phyloP scores from a whole-genome alignment of 1,284 basidiomycete species.

The Cryptococcus sp. region DNA sequence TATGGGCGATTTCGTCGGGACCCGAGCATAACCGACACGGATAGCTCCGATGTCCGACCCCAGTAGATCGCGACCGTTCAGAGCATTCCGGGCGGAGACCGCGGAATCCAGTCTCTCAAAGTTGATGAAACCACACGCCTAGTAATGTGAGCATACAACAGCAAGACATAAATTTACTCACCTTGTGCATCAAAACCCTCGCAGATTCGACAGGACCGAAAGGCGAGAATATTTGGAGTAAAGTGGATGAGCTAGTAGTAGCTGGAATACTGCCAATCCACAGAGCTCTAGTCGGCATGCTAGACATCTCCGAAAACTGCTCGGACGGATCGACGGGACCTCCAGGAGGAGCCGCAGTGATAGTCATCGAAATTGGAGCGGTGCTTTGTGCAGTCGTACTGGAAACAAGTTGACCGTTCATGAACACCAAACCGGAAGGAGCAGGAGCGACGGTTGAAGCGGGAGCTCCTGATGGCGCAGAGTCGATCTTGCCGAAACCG shows the following conservation, averaged over 20 bases:
- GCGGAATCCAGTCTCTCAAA: conserved; percentile 97
- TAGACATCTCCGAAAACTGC: conserved; percentile 38
- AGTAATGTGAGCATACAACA: background rate
- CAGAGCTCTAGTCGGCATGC: conserved; percentile 82
- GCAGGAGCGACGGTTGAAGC: conserved; percentile 61
- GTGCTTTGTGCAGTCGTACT: background rate
- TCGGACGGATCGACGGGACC: conserved; percentile 12
- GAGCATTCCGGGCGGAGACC: conserved; percentile 84
- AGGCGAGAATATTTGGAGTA: conserved; percentile 78
- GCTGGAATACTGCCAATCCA: conserved; percentile 96
- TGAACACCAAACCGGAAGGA: conserved; percentile 52
- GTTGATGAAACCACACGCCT: conserved; percentile 63
- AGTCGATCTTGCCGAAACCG: conserved; percentile 95
- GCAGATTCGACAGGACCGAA: conserved; percentile 97
- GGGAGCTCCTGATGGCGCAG: conserved; percentile 74
- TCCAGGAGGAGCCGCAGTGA: conserved; percentile 47
- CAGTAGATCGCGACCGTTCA: conserved; percentile 91
- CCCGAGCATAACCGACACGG: conserved; percentile 92
- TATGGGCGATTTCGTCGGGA: conserved; percentile 66
- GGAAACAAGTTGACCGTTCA: conserved; percentile 42
- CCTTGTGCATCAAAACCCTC: conserved; percentile 87
- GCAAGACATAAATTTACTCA: conserved; percentile 54
- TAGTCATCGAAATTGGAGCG: background rate
- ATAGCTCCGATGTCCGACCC: conserved; percentile 94
- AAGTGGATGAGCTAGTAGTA: conserved; percentile 84